Evolutionary conservation across 495 filamentous ascomycete species (phyloP), one percentile per base, ranked within the genome.

Genomic region (Terfezia boudieri): DNA sequence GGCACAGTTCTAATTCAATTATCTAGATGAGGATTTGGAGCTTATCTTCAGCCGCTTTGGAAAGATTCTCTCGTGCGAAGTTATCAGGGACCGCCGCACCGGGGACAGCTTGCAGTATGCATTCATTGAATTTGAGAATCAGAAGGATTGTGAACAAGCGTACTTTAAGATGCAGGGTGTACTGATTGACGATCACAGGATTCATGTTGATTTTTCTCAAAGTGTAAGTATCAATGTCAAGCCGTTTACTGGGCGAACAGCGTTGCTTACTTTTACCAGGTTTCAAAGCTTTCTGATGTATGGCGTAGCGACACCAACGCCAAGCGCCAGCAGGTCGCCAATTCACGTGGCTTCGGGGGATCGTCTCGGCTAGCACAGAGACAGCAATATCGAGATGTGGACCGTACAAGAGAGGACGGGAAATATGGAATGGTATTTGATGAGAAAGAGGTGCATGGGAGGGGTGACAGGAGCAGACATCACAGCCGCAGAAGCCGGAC

Each of bases 81-180:
- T 98, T 17, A 95, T 98, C 58, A 77, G 92, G 35, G 90, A 98
- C 66, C 86, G 82, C 61, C 84, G 85, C 56, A 95, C 89, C 0
- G 85, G 86, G 1, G 90, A 98, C 65, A 94, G 86, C 61, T 69
- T 98, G 41, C 90, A 98, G 65, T 98, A 98, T 67, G 86, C 92
- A 1, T 98, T 98, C 59, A 89, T 98, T 63, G 90, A 98, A 67
- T 98, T 92, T 61, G 86, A 87, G 54, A 78, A 94, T 16, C 85
- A 93, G 65, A 78, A 82, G 60, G 81, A 84, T 56, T 96, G 89
- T 67, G 90, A 96, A 69, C 82, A 87, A 53, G 90, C 90, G 12
- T 98, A 96, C 63, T 88, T 88, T 70, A 98, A 98, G 69, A 98
- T 96, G 90, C 84, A 96, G 65, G 81, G 79, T 6, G 87, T 95